Evolutionary conservation across 805 yeast genomes (phyloP), one percentile per base, ranked within the genome.

Genomic region (Candida tammaniensis): DNA sequence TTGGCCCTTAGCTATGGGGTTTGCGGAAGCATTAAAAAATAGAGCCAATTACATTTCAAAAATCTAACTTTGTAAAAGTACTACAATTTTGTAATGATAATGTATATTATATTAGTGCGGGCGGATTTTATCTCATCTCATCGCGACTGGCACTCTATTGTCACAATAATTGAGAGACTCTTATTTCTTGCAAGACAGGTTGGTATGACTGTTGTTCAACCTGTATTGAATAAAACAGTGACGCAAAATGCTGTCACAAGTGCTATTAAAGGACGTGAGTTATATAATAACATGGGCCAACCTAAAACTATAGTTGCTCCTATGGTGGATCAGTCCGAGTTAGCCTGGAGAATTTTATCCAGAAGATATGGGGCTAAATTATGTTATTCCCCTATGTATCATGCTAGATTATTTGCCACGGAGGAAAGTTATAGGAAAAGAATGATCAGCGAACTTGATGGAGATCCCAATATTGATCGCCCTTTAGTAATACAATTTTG

Each of bases 311-410:
- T 93, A 17, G 93, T 93, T 14, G 98, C 98, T 3, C 99, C 99
- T 1, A 91, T 93, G 97, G 99, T 93, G 13, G 99, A 93, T 57
- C 97, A 88, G 47, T 80, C 91, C 3, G 99, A 93, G 53, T 70
- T 93, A 13, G 98, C 95, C 2, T 93, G 98, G 98, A 71, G 99
- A 44, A 73, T 86, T 12, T 64, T 93, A 11, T 84, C 95, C 3
- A 72, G 98, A 36, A 69, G 73, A 39, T 82, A 89, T 50, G 99
- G 99, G 3, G 98, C 98, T 0, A 86, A 88, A 2, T 65, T 93
- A 21, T 86, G 96, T 52, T 93, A 91, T 51, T 86, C 98, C 0
- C 99, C 99, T 3, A 93, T 93, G 99, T 76, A 84, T 46, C 98
- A 93, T 59, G 95, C 98, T 3, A 71, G 88, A 31, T 62, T 89